Percentiles rank a stretch among this genome's conserved stretches.
Evolutionary conservation across 805 yeast species (phyloP).

Genomic region (Starmerella bombi): DNA sequence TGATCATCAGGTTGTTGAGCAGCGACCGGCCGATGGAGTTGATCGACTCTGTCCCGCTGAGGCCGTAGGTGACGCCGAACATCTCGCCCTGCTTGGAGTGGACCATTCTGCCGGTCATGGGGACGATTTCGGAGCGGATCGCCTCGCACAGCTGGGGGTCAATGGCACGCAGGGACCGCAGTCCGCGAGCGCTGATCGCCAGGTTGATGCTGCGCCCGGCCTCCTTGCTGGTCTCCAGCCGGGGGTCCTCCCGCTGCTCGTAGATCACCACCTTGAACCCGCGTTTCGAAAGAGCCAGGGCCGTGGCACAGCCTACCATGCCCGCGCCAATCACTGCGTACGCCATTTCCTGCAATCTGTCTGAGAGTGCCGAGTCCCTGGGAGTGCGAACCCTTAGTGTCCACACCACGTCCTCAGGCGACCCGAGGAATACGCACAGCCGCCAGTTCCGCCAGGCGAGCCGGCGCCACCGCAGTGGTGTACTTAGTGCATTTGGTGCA

Average conservation of each 20-base stretch:
- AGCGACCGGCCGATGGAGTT: slow-evolving; percentile 71
- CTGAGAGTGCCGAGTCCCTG: too few species aligned
- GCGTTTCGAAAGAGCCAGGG: slow-evolving; percentile 59
- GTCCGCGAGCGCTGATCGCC: slow-evolving; percentile 80
- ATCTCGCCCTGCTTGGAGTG: slow-evolving; percentile 41
- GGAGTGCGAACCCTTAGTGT: too few species aligned
- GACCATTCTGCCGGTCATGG: slow-evolving; percentile 85
- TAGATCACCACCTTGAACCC: slow-evolving; percentile 63
- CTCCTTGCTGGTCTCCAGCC: slow-evolving; percentile 22
- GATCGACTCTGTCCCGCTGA: slow-evolving; percentile 60
- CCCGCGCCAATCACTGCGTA: slow-evolving; percentile 67
- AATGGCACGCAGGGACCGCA: slow-evolving; percentile 50
- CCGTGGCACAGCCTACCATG: slow-evolving; percentile 72
- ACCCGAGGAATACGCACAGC: not conserved
- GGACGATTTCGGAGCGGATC: slow-evolving; percentile 50
- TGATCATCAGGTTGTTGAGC: slow-evolving; percentile 51
- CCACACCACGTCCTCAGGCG: too few species aligned
- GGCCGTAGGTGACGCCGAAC: slow-evolving; percentile 62
- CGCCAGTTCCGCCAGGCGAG: too few species aligned
- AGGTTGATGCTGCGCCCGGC: slow-evolving; percentile 53
- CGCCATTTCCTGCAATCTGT: too few species aligned
- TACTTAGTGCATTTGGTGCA: too few species aligned
- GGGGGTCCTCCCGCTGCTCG: slow-evolving; percentile 61
- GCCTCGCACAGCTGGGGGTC: slow-evolving; percentile 45
- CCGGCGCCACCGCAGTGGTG: too few species aligned